phyloP scores from a whole-genome alignment of 1,139 yeast species.

The Pichia norvegensis region DNA sequence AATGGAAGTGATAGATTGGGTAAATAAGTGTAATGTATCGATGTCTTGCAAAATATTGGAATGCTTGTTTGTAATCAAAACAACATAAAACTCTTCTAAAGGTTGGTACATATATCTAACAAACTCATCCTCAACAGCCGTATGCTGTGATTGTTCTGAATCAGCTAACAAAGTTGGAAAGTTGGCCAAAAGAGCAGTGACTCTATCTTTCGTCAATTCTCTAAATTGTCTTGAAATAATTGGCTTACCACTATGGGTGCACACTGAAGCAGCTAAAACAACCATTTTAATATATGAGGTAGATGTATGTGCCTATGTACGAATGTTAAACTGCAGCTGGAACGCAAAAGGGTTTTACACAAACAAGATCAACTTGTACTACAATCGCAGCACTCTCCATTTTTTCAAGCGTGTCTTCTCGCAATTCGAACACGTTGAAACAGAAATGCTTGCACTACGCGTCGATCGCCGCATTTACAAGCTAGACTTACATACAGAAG shows the following conservation, averaged over 20 bases:
- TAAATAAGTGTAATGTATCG: constrained; percentile 80
- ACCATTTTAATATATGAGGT: constrained; percentile 33
- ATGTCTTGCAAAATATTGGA: constrained; percentile 93
- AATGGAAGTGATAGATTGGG: constrained; percentile 71
- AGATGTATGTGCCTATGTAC: neutral
- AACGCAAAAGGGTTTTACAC: neutral
- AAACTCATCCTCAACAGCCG: constrained; percentile 88
- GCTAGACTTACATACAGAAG: neutral
- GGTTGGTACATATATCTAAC: constrained; percentile 96
- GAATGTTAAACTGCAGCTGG: neutral
- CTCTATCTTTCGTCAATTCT: constrained; percentile 77
- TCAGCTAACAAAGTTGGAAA: constrained; percentile 76
- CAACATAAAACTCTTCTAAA: constrained; percentile 86
- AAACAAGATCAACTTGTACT: neutral
- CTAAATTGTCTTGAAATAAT: constrained; percentile 88
- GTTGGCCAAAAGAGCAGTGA: constrained; percentile 76
- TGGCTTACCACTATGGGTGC: constrained; percentile 93
- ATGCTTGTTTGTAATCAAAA: constrained; percentile 82
- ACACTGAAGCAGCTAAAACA: constrained; percentile 88
- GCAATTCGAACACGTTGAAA: neutral
- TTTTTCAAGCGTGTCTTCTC: neutral
- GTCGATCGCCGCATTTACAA: neutral
- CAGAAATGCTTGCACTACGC: neutral
- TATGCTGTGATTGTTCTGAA: constrained; percentile 69
- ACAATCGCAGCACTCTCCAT: neutral